Evolutionary conservation across 441 rosid species (phyloP), one percentile per base, ranked within the genome.

Genomic region (Populus hybrid): DNA sequence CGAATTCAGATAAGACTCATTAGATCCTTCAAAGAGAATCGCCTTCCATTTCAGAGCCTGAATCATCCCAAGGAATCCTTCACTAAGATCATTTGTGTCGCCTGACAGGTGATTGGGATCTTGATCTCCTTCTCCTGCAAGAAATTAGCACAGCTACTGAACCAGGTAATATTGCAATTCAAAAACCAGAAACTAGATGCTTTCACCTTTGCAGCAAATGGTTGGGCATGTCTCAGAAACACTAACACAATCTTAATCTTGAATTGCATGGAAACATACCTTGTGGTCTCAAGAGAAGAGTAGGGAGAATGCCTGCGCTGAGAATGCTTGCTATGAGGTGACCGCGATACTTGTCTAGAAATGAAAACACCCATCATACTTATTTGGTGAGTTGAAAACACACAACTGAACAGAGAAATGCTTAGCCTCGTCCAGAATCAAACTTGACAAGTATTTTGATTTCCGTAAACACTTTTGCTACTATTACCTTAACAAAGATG

Each of bases 281-380:
- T 90, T 82, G 87, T 78, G 36, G 73, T 84, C 83, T 91, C 96
- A 90, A 89, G 89, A 92, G 99, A 94, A 89, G 98, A 91, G 87
- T 92, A 90, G 90, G 93, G 96, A 87, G 91, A 91, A 82, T 94
- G 91, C 89, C 96, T 94, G 96, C 88, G 92, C 88, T 91, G 92
- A 91, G 97, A 92, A 90, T 90, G 94, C 98, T 91, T 96, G 95
- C 98, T 91, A 93, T 91, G 94, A 84, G 98, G 99, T 88, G 99
- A 96, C 91, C 98, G 88, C 90, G 91, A 91, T 87, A 89, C 93
- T 84, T 92, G 91, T 96, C 99, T 96, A 96, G 87, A 96, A 92
- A 92, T 82, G 89, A 91, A 89, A 90, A 93, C 94, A 92, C 86
- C 90, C 93, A 92, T 91, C 83, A 91, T 84, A 87, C 90, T 89